Evolutionary conservation across 2,329 filamentous ascomycete species (phyloP), one percentile per base, ranked within the genome.

Genomic region (Talaromyces marneffei): DNA sequence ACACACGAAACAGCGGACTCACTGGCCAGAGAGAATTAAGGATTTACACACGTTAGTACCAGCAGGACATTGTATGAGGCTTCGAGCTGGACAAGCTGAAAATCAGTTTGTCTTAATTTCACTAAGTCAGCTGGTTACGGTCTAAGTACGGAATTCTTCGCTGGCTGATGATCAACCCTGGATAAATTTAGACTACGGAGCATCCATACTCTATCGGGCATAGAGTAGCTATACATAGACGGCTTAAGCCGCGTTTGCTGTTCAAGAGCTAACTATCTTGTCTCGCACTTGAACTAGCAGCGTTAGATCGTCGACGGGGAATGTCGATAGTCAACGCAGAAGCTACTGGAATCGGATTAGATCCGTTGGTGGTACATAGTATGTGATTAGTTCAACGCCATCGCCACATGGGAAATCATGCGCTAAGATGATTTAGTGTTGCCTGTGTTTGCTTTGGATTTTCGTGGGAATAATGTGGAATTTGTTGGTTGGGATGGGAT

Each of bases 321-420:
- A 50, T 16, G 25, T 18, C 46, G 27, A 52, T 52, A 52, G 48
- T 35, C 9, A 52, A 35, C 18, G 48, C 27, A 23, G 33, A 2
- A n/a, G 4, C 9, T 16, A 6, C 29, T 16, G n/a, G 9, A 50
- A 50, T 9, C 3, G 46, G 46, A 31, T 50, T 50, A 52, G 29
- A 29, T 20, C 29, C 8, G 29, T 33, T 33, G 48, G 48, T 35
- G 23, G 16, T 4, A n/a, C n/a, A n/a, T n/a, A 25, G 12, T 25
- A 23, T 46, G 20, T 46, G 42, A 46, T 46, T 48, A 48, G n/a
- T 31, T 52, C n/a, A 27, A 52, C 46, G 29, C 39, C 29, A 37
- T 57, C 18, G 55, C 55, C 55, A 57, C 55, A 57, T 57, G 55
- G 55, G n/a, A 48, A 57, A 33, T 35, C 27, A 48, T 33, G 55